phyloP scores from a whole-genome alignment of 192 early-diverging fungal genomes.

The Backusella circina region DNA sequence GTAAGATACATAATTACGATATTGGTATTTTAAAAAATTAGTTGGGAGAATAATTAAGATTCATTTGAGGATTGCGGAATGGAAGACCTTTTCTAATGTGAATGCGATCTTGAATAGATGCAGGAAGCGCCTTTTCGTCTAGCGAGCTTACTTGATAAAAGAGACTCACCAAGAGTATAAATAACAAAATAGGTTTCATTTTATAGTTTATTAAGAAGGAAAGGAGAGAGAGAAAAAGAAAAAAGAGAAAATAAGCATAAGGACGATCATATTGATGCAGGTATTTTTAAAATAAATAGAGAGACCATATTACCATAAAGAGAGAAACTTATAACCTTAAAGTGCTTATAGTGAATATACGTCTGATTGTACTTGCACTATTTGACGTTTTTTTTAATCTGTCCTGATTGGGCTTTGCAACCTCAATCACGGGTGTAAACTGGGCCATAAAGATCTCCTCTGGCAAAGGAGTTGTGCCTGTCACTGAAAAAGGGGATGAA shows the following conservation, averaged over 20 bases:
- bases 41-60: neutral
- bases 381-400: neutral
- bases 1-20: too few relatives aligned
- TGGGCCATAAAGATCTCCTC: constrained; percentile 2
- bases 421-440: neutral
- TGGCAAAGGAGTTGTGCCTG: neutral
- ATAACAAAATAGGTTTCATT: neutral
- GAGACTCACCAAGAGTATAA: neutral
- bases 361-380: neutral
- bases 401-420: neutral
- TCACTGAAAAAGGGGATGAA: neutral
- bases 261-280: neutral
- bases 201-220: neutral
- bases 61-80: neutral
- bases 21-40: too few relatives aligned
- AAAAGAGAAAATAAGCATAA: neutral
- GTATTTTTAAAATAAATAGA: neutral
- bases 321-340: neutral
- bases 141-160: neutral
- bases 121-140: neutral
- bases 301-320: neutral
- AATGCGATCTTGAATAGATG: neutral
- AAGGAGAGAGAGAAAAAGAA: neutral
- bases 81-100: neutral
- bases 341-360: neutral